A percentile compares a stretch with the other conserved stretches of the same genome.
Evolutionary conservation across 768 basidiomycete species (phyloP).

Genomic region (Exsudoporus frostii): DNA sequence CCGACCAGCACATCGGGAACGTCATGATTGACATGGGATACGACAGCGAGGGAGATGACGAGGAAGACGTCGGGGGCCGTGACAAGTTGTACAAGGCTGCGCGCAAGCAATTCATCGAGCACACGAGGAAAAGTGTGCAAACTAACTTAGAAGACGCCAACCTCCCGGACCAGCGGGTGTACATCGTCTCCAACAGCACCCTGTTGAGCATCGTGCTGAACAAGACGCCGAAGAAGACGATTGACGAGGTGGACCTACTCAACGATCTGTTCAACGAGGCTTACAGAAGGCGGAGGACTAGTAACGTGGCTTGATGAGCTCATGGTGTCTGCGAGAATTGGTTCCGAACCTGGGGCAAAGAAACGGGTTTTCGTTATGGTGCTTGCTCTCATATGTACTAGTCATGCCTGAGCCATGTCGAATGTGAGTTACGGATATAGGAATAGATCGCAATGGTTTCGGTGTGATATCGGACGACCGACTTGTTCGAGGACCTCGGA

Average conservation of each 20-base stretch:
- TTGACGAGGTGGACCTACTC: slow-evolving; percentile 3
- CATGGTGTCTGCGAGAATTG: no score
- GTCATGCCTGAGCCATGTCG: neutral
- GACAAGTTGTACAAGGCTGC: slow-evolving; percentile 3
- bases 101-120: slow-evolving; percentile 9
- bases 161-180: slow-evolving; percentile 22
- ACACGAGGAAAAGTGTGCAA: slow-evolving; percentile 11
- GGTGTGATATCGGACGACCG: no score
- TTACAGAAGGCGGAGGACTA: neutral
- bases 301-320: neutral
- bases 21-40: neutral
- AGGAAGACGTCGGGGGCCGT: neutral
- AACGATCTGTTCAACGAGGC: neutral
- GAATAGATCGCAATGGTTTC: no score
- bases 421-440: neutral
- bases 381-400: neutral
- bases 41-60: neutral
- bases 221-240: slow-evolving; percentile 1
- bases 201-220: slow-evolving; percentile 14
- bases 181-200: slow-evolving; percentile 19
- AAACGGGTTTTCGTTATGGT: neutral
- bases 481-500: neutral
- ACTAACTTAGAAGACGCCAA: slow-evolving; percentile 14
- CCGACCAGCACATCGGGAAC: neutral
- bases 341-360: neutral